Evolutionary conservation across 371 early-diverging fungal genomes (phyloP), one percentile per base, ranked within the genome.

Genomic region (Mucor lusitanicus): DNA sequence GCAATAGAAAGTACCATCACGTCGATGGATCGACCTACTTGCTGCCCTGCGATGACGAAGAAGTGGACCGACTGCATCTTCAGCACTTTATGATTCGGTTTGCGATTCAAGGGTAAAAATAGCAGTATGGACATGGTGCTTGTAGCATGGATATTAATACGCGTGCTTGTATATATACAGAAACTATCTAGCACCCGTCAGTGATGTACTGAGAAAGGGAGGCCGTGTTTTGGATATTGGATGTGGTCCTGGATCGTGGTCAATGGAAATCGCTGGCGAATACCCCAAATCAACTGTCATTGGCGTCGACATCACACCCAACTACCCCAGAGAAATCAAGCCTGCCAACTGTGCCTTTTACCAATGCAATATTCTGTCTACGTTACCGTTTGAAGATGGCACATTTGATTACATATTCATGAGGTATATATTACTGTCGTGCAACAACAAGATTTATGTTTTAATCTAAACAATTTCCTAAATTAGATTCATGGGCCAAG

Each of bases 221-320:
- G 79, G 71, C n/a, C 71, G 71, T 12, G 77, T 84, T 3, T 63
- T 84, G 17, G 84, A 84, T 66, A 79, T 86, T 21, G 88, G 86
- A 2, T 86, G 86, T 61, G 88, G 88, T 4, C 74, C 79, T 15
- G 88, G 88, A 1, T 65, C 83, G 3, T 88, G 88, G 88, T 77
- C 84, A 28, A 85, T 81, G 81, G 87, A 85, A 40, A 85, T 86
- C 67, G 85, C 87, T 44, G 79, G 81, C 50, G 84, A 85, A 61
- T 85, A 85, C 53, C 87, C 87, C 4, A 75, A 82, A 56, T 83
- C 87, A 13, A 80, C 77, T 37, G 73, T 86, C 4, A 75, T 84
- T 37, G 87, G 86, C n/a, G 65, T 80, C 8, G 83, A 83, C 28
- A 77, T 83, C 8, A 69, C 74, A 6, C 65, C 68, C 13, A 74